These are phyloP conservation scores for Astrephomene gubernaculifera DNA, from an alignment of 139 green algal species.

Conservation along the genomic window DNA sequence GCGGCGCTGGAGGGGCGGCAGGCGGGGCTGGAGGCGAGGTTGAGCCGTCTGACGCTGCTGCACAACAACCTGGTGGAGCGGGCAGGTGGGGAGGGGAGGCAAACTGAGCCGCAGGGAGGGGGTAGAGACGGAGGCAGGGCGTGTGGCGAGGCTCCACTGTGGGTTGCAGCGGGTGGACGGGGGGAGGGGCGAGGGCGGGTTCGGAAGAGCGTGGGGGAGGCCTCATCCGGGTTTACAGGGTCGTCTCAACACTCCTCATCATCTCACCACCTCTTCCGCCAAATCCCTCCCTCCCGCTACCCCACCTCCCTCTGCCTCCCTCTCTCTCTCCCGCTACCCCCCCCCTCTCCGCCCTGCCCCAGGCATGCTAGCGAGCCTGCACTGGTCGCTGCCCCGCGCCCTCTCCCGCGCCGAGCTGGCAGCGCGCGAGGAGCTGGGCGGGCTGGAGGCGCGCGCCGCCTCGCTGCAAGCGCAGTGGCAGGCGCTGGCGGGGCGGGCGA, in stretches of 20 bases:
- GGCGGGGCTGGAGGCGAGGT: slow-evolving; percentile 1
- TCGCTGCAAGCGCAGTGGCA: slow-evolving; percentile 24
- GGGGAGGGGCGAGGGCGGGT: no score
- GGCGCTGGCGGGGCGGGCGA: neutral
- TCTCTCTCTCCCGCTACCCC: neutral
- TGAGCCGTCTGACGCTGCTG: slow-evolving; percentile 1
- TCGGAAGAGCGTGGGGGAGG: no score
- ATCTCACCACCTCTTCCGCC: no score
- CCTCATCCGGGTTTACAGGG: no score
- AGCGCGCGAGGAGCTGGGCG: slow-evolving; percentile 45
- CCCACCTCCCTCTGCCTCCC: neutral
- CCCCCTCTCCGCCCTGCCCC: neutral
- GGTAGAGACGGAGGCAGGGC: neutral
- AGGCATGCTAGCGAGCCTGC: slow-evolving; percentile 71
- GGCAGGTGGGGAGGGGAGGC: slow-evolving; percentile 14
- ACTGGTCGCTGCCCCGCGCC: slow-evolving; percentile 70
- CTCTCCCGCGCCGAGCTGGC: slow-evolving; percentile 61
- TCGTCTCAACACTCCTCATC: no score
- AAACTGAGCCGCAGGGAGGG: no score
- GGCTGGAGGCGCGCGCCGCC: neutral
- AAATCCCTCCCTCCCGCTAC: neutral
- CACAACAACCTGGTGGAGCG: slow-evolving; percentile 50
- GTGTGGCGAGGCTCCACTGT: neutral
- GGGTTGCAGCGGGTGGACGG: no score
- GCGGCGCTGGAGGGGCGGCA: slow-evolving; percentile 16